A percentile compares a stretch with the other conserved stretches of the same genome.
Evolutionary conservation across 495 filamentous ascomycete species (phyloP).

Genomic region (Clavariopsis aquatica): DNA sequence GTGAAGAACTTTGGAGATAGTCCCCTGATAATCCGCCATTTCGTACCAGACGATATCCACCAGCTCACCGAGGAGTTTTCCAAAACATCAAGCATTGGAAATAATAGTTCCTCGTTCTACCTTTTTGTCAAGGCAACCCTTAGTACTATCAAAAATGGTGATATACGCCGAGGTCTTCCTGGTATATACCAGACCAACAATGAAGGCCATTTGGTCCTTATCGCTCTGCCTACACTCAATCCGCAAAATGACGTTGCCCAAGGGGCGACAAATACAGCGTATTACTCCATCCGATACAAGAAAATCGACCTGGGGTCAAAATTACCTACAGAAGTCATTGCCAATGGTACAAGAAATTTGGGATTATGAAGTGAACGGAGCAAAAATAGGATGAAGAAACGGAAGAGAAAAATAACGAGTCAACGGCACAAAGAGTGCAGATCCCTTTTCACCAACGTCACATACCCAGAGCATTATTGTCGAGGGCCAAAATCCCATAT

Average conservation of each 20-base stretch:
- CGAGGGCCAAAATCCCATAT: too few relatives aligned
- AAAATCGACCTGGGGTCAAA: conserved; percentile 30
- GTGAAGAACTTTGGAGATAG: conserved; percentile 44
- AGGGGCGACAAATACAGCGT: not conserved
- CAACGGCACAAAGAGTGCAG: too few relatives aligned
- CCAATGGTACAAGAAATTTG: not conserved
- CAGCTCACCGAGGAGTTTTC: not conserved
- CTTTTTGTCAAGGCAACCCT: not conserved
- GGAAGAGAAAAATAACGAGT: too few relatives aligned
- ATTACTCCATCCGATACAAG: conserved; percentile 42
- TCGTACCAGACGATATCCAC: conserved; percentile 16
- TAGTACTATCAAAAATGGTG: conserved; percentile 9
- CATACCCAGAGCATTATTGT: too few relatives aligned
- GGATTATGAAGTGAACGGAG: not conserved
- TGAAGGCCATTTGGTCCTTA: conserved; percentile 12
- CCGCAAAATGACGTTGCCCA: not conserved
- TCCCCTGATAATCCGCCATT: conserved; percentile 10
- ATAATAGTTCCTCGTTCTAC: not conserved
- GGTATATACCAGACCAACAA: conserved; percentile 21
- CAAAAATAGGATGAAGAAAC: not conserved
- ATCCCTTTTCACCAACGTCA: too few relatives aligned
- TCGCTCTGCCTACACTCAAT: conserved; percentile 35
- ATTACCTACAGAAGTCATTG: not conserved
- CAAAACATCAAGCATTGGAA: not conserved
- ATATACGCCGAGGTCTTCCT: conserved; percentile 22